Evolutionary conservation across 768 basidiomycete genomes (phyloP), one percentile per base, ranked within the genome.

Genomic region (Auriculariales sp.): DNA sequence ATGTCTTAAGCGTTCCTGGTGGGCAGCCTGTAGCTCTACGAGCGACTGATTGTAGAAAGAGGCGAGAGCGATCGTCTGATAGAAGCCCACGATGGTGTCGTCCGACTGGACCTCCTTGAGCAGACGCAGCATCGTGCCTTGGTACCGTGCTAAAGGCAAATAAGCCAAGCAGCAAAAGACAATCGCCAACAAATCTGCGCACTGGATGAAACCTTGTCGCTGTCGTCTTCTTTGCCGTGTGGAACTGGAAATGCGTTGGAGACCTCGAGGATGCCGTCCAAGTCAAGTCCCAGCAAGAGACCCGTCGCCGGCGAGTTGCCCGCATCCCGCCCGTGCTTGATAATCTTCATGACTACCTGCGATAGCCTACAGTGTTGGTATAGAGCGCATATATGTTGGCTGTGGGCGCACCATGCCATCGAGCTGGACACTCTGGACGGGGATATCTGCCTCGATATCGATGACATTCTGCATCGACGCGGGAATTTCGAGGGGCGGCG

Each of bases 1-100:
- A 58, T 91, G 86, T 59, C 89, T 72, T 52, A 91, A 71, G 57
- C 80, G 84, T 35, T 89, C 84, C 61, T 86, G 83, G 62, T 90
- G 87, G 56, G 87, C 76, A 45, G 83, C 83, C 62, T 88, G 86
- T 6, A 83, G 81, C 56, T 92, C 86, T 44, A 91, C 71, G 46
- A 91, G 62, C 6, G 75, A 73, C 62, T 88, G 86, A 59, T 78
- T 86, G 64, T 83, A 84, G 63, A 91, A 90, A 3, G 87, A 84
- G 35, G 88, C 88, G 32, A 89, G 72, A 7, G 80, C 78, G 25
- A 83, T 89, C 36, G 86, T 85, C 60, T 94, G 89, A 68, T 97
- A 97, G 65, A 94, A 90, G 32, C 93, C 93, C 49, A 95, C 83
- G 29, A 92, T 78, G 55, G 81, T 89, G 65, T 94, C 90, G 59